phyloP scores from a whole-genome alignment of 75 land plant genomes.

The Isoetes taiwanensis region DNA sequence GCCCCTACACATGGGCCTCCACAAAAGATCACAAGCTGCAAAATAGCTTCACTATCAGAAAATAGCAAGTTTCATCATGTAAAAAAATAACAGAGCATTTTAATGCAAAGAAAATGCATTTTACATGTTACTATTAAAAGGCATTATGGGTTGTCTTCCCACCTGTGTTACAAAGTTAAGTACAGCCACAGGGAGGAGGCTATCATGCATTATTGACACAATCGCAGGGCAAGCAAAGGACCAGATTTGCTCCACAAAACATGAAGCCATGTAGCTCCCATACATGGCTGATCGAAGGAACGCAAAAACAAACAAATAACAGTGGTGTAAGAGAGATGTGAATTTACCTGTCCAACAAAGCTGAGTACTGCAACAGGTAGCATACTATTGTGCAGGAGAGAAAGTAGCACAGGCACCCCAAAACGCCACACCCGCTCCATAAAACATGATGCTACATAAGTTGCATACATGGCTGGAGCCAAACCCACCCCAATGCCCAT shows the following conservation, averaged over 20 bases:
- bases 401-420: constrained; percentile 22
- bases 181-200: constrained; percentile 79
- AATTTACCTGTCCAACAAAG: constrained; percentile 12
- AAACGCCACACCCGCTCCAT: constrained; percentile 39
- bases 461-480: constrained; percentile 31
- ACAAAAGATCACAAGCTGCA: constrained; percentile 12
- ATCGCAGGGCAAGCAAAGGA: constrained; percentile 88
- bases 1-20: constrained; percentile 17
- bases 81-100: no score
- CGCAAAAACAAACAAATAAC: neutral
- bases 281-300: neutral
- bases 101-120: no score
- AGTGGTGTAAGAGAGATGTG: neutral
- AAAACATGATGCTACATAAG: constrained; percentile 28
- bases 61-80: no score
- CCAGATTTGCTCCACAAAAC: constrained; percentile 86
- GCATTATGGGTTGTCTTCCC: no score
- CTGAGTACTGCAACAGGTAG: constrained; percentile 12
- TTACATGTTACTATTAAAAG: no score
- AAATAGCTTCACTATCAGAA: neutral
- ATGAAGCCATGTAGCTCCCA: constrained; percentile 15
- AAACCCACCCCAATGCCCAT: no score
- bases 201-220: constrained; percentile 75
- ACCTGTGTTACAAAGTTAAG: constrained; percentile 83
- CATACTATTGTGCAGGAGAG: constrained; percentile 16